Evolutionary conservation across 2,329 filamentous ascomycete species (phyloP).

Genomic region (Scedosporium aurantiacum): DNA sequence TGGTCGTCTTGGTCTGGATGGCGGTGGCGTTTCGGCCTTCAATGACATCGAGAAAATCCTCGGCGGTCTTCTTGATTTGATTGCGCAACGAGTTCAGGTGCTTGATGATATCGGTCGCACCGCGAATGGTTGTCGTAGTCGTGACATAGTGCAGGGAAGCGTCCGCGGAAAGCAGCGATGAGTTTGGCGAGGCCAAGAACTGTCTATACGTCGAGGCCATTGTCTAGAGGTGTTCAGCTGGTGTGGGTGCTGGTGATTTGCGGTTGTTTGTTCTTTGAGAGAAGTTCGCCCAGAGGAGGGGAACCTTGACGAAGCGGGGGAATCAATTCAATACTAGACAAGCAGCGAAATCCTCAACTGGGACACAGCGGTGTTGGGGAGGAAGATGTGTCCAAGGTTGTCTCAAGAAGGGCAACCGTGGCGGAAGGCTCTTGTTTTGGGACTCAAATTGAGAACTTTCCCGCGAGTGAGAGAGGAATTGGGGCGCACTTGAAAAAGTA

Average conservation of each 20-base stretch:
- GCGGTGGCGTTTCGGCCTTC: constrained; percentile 61
- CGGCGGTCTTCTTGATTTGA: constrained; percentile 71
- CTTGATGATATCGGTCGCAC: constrained; percentile 67
- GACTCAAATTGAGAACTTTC: neutral
- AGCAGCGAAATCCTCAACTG: neutral
- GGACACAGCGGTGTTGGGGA: neutral
- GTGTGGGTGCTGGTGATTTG: neutral
- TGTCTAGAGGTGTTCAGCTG: neutral
- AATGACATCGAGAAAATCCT: constrained; percentile 63
- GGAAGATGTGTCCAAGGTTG: neutral
- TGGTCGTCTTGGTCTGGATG: constrained; percentile 68
- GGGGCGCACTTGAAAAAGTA: neutral
- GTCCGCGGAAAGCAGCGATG: constrained; percentile 50
- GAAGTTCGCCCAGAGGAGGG: neutral
- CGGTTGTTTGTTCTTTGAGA: neutral
- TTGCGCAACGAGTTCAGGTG: constrained; percentile 63
- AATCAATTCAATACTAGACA: neutral
- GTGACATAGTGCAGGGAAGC: constrained; percentile 80
- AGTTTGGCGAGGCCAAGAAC: constrained; percentile 58
- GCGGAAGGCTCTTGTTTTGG: neutral
- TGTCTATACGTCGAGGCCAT: constrained; percentile 52
- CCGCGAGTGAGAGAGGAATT: neutral
- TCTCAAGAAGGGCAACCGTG: neutral
- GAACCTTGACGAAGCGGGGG: neutral
- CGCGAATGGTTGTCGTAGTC: constrained; percentile 64